phyloP scores from a whole-genome alignment of 2,329 filamentous ascomycete species.

The Neonectria magnoliae region DNA sequence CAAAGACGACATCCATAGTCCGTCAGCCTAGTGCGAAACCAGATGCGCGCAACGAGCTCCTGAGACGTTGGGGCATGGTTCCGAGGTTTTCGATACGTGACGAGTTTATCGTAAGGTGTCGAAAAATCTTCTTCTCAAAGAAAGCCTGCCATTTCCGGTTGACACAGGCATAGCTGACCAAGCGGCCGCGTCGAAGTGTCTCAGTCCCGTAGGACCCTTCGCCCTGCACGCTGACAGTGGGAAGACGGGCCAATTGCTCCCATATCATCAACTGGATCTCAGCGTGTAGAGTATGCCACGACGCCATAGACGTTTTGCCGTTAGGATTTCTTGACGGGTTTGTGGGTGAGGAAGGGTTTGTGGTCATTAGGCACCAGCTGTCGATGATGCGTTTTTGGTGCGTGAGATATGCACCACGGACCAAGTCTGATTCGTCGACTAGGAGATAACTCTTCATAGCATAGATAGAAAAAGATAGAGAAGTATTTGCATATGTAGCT shows the following conservation, averaged over 20 bases:
- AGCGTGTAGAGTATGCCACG: not conserved
- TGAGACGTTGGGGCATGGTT: not conserved
- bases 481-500: too few relatives aligned
- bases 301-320: too few relatives aligned
- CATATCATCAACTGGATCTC: not conserved
- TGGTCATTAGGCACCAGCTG: not conserved
- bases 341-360: not conserved
- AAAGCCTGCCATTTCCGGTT: not conserved
- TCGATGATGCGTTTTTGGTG: not conserved
- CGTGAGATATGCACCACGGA: not conserved
- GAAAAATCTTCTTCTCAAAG: not conserved
- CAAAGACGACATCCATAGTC: not conserved
- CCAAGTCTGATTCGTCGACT: not conserved
- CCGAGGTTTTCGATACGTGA: not conserved
- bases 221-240: not conserved
- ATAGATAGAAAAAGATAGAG: too few relatives aligned
- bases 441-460: not conserved
- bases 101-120: not conserved
- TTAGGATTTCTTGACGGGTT: not conserved
- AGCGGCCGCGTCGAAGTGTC: not conserved
- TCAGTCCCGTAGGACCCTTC: not conserved
- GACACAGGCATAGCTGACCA: not conserved
- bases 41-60: not conserved
- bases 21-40: not conserved
- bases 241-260: not conserved